Conservation (phyloP, 1,139 yeast species). For the Geotrichum phurueaensis region DNA sequence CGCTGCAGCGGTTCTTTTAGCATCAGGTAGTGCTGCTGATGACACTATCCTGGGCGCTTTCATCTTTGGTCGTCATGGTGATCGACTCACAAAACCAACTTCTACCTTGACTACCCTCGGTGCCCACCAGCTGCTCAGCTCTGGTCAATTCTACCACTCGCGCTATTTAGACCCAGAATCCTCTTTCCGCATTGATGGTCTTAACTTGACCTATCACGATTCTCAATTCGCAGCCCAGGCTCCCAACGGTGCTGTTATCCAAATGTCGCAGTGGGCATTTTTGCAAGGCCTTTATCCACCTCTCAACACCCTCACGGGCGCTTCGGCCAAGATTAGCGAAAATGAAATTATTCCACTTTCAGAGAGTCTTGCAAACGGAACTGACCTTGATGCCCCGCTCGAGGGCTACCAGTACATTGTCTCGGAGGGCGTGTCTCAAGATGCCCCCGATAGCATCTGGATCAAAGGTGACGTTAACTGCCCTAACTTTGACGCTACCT, state of each 20-base stretch:
- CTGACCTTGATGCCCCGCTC: conserved; percentile 35
- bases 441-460: conserved; percentile 38
- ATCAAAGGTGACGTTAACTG: conserved; percentile 41
- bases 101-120: conserved; percentile 40
- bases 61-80: conserved; percentile 45
- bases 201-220: conserved; percentile 31
- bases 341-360: conserved; percentile 22
- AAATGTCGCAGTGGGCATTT: conserved; percentile 39
- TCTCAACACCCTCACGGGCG: conserved; percentile 25
- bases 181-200: conserved; percentile 26
- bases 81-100: conserved; percentile 42
- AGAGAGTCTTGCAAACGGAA: conserved; percentile 38
- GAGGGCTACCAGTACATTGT: conserved; percentile 43
- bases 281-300: conserved; percentile 45
- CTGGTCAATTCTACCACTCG: conserved; percentile 38
- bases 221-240: conserved; percentile 35
- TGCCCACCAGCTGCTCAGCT: conserved; percentile 33
- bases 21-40: conserved; percentile 24
- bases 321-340: conserved; percentile 12
- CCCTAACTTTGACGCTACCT: conserved; percentile 35
- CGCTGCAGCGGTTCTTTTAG: neutral
- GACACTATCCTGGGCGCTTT: conserved; percentile 38
- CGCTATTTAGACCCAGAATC: conserved; percentile 39
- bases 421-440: conserved; percentile 34
- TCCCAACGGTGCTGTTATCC: conserved; percentile 35